Base-by-base conservation (phyloP, 2,329 filamentous ascomycete genomes). In the Aspergillus terreus region DNA sequence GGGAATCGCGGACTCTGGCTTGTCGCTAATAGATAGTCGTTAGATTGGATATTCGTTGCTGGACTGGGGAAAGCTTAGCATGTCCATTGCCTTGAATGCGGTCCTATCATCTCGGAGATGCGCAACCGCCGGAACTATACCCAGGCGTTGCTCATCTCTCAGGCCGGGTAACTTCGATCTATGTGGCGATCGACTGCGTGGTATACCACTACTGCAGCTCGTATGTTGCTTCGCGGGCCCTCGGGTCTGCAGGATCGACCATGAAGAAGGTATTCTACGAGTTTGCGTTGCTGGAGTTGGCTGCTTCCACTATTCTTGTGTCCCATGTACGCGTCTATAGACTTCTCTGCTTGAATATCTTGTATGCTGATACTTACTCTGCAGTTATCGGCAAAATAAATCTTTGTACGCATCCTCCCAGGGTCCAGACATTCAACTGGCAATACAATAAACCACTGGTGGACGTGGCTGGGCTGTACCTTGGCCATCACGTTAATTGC, bases 221-320 rank as follows among this genome's bases (percentile, higher is more conserved):
- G 0, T 75, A 70, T 46, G 72, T 79, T 4, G 70, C 76, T 0
- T 77, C 75, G 0, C 77, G 76, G 0, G 75, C 75, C 1, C 67
- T 79, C 4, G 77, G 75, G 2, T 76, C 73, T 27, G 76, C 75
- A 1, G 76, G 76, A 0, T 6, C 32, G 0, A 44, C 57, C 0
- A 63, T 77, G 46, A 78, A 78, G 65, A 77, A 72, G 55, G 61
- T 77, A 14, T 67, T 65, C 45, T 79, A 78, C 49, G 76, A 75
- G 7, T 56, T 71, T 46, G 68, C 63, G 2, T 50, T 71, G n/a
- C 64, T 64, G 1, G 67, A 67, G 0, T 50, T 74, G 47, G 50
- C 69, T 27, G 63, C 67, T 46, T 61, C 59, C 2, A 64, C 59
- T 1, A 52, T 32, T 12, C 25, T 51, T 10, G 35, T 46, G 63